Base-by-base conservation (phyloP, 1,139 yeast genomes). In the Candida anutae region DNA sequence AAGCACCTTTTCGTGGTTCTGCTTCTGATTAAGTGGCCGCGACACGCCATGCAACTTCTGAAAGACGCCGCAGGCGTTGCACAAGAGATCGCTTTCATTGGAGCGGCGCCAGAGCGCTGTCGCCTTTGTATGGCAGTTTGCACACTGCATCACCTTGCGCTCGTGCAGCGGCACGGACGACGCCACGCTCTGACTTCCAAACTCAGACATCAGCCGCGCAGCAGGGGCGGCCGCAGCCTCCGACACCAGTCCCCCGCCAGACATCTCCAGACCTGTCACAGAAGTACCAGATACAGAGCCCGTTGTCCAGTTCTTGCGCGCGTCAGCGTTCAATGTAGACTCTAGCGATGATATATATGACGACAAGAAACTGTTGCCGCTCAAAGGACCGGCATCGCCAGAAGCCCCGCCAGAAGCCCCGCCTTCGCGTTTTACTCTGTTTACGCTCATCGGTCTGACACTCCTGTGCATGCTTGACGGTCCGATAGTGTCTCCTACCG, bases 41-140 rank as follows among this genome's bases (percentile, higher is more conserved):
- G 62, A 55, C 2, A 62, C 65, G 3, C 71, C 70, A 39, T 64
- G 70, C 26, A 64, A 48, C 39, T 62, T 63, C 41, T 60, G 62
- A 38, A 64, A 64, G 29, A 65, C 52, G 3, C 72, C 72, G 42
- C 72, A 65, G 0, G 71, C 72, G 39, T 65, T 65, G 39, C 72
- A 65, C 19, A 65, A 46, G 28, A 65, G 51, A 31, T 61, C 67
- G 3, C 71, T 70, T 27, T 54, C 52, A 39, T 53, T 58, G n/a
- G 67, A 50, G 33, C 60, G 62, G 26, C 72, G 48, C 72, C 72
- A 65, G 11, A 65, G 45, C 4, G 72, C 71, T 2, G 72, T 64
- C 2, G 71, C 63, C 33, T 49, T 54, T 6, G 72, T 64, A 26
- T 58, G 61, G 39, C 72, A 65, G 43, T 65, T 64, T 22, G 67